phyloP scores from a whole-genome alignment of 208 protist genomes.

The Leishmania martiniquensis region DNA sequence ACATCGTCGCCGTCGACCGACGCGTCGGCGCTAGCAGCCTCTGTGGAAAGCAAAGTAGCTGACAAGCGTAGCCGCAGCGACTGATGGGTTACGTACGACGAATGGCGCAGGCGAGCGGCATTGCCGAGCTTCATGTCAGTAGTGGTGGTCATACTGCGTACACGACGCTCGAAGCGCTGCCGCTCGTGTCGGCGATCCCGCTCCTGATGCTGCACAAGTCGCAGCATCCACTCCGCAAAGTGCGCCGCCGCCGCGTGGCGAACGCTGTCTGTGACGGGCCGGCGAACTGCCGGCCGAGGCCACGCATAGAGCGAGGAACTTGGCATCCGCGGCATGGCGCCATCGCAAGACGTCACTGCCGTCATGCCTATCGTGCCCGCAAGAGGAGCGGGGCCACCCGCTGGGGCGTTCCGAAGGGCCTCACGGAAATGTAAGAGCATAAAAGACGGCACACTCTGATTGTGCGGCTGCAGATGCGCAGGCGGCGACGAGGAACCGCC shows the following conservation, averaged over 20 bases:
- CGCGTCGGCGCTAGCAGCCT: constrained; percentile 7
- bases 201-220: constrained; percentile 44
- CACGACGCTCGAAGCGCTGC: constrained; percentile 20
- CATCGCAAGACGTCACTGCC: background rate
- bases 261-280: constrained; percentile 11
- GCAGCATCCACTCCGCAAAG: constrained; percentile 60
- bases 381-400: constrained; percentile 9
- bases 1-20: constrained; percentile 13
- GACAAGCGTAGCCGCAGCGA: constrained; percentile 24
- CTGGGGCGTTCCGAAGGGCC: constrained; percentile 8
- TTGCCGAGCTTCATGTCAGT: constrained; percentile 6
- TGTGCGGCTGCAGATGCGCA: background rate
- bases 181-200: constrained; percentile 32
- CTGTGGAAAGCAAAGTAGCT: constrained; percentile 6
- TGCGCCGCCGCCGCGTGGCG: constrained; percentile 42
- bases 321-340: background rate
- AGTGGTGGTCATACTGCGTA: constrained; percentile 6
- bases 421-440: constrained; percentile 33
- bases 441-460: constrained; percentile 18
- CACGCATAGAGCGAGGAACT: constrained; percentile 6
- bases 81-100: constrained; percentile 16
- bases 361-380: background rate
- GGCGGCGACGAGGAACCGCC: background rate
- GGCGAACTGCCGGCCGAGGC: constrained; percentile 2
- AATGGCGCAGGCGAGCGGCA: constrained; percentile 17